Conservation (phyloP, 441 rosid species). For the Gossypium lobatum region DNA sequence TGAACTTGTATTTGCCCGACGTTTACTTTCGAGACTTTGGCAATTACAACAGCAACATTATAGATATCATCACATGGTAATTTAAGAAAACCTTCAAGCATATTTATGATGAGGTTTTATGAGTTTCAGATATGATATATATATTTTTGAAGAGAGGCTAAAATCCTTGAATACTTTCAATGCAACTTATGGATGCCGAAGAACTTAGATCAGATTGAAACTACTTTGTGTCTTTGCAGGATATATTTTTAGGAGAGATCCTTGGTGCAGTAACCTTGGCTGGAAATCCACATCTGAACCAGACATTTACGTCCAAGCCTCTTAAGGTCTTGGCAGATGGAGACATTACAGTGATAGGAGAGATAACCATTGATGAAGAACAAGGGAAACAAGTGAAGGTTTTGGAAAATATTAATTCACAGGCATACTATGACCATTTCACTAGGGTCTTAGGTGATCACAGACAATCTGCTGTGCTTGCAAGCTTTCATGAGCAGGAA, state of each 20-base stretch:
- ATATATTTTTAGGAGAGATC: constrained; percentile 28
- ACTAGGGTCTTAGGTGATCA: constrained; percentile 4
- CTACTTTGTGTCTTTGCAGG: constrained; percentile 15
- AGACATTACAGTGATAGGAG: constrained; percentile 12
- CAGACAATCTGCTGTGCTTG: constrained; percentile 22
- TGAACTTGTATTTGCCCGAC: constrained; percentile 18
- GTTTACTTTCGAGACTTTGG: constrained; percentile 22
- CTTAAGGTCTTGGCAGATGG: constrained; percentile 24
- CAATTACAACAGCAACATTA: constrained; percentile 14
- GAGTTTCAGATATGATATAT: not conserved
- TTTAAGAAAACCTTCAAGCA: not conserved
- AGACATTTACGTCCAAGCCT: constrained; percentile 5
- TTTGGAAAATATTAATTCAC: constrained; percentile 13
- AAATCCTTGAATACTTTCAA: constrained; percentile 6
- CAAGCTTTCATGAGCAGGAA: constrained; percentile 21
- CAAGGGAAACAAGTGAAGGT: constrained; percentile 15
- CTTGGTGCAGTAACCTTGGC: constrained; percentile 25
- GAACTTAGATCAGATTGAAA: not conserved
- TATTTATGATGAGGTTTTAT: not conserved
- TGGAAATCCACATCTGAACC: constrained; percentile 15
- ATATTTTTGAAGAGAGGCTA: not conserved
- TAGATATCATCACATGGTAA: constrained; percentile 29
- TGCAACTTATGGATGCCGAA: not conserved
- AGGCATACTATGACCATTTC: constrained; percentile 18
- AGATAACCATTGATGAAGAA: constrained; percentile 16